These are phyloP conservation scores for Plasmodium ovale DNA, from an alignment of 169 alveolate genomes.

Conservation along the genomic window DNA sequence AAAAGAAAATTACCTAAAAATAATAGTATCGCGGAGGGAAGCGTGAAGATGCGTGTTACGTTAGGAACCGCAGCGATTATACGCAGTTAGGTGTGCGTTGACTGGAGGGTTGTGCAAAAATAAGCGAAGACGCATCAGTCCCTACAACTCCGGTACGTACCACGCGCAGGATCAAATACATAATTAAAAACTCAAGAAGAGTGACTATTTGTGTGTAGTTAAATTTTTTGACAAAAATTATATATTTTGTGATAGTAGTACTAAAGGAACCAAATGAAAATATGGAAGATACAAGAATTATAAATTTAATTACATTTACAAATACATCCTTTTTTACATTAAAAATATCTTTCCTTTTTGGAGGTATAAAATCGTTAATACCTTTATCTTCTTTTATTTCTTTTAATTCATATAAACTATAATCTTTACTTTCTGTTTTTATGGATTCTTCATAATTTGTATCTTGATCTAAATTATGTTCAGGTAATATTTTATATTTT, in stretches of 20 bases:
- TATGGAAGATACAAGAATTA: constrained; percentile 33
- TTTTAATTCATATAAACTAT: constrained; percentile 32
- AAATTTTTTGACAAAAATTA: constrained; percentile 56
- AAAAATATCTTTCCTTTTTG: constrained; percentile 15
- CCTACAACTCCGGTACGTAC: neutral
- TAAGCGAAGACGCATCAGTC: neutral
- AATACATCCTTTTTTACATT: constrained; percentile 25
- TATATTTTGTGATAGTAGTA: constrained; percentile 57
- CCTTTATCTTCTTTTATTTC: constrained; percentile 58
- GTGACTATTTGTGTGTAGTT: constrained; percentile 60
- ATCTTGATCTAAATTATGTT: constrained; percentile 65
- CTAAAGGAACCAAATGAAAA: constrained; percentile 48
- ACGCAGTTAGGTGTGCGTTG: too few species aligned
- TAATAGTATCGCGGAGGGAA: too few species aligned
- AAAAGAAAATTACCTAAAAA: constrained; percentile 32
- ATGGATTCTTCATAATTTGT: constrained; percentile 64
- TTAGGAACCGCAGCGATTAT: too few species aligned
- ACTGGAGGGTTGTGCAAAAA: too few species aligned
- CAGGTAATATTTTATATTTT: constrained; percentile 61
- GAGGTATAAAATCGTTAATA: constrained; percentile 13
- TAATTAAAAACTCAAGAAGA: constrained; percentile 26
- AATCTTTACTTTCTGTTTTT: constrained; percentile 30
- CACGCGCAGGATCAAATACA: constrained; percentile 20
- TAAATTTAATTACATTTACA: constrained; percentile 44
- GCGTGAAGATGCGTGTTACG: too few species aligned